Evolutionary conservation across 345 rosid species (phyloP).

Genomic region (Raphanus sativus): DNA sequence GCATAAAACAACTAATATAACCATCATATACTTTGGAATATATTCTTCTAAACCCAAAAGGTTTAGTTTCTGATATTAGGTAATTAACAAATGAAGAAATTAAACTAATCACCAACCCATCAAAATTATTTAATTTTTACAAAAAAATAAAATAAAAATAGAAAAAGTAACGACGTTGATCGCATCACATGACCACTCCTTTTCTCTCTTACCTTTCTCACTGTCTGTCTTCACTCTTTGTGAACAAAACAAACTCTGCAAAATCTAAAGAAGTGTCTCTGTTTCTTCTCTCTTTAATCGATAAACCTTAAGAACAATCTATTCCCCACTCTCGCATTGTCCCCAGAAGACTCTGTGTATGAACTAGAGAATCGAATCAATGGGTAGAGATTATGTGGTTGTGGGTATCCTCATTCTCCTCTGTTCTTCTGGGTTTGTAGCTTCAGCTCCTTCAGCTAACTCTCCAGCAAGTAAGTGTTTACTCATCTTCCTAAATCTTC

Average conservation of each 20-base stretch:
- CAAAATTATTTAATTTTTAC: neutral
- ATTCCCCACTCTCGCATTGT: slow-evolving; percentile 11
- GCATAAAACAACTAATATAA: slow-evolving; percentile 1
- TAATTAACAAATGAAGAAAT: slow-evolving; percentile 11
- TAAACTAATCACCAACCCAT: slow-evolving; percentile 36
- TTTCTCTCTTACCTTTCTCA: slow-evolving; percentile 8
- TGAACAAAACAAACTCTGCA: neutral
- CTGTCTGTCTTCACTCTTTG: slow-evolving; percentile 34
- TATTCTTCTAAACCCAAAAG: slow-evolving; percentile 12
- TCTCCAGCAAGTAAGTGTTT: slow-evolving; percentile 83
- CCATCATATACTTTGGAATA: neutral
- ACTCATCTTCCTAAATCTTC: neutral
- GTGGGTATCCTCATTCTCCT: slow-evolving; percentile 50
- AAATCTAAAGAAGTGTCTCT: slow-evolving; percentile 27
- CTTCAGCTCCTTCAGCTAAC: slow-evolving; percentile 63
- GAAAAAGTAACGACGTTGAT: slow-evolving; percentile 22
- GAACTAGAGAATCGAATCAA: slow-evolving; percentile 30
- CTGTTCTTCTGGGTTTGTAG: slow-evolving; percentile 50
- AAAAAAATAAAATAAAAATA: neutral
- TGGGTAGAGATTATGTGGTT: slow-evolving; percentile 56
- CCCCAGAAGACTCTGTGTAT: neutral
- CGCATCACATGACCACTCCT: slow-evolving; percentile 30
- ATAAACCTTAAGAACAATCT: neutral
- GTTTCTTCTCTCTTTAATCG: slow-evolving; percentile 12
- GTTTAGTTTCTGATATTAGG: neutral